These are phyloP conservation scores for Cladosporium sp. DNA, from an alignment of 2,329 filamentous ascomycete genomes.

Conservation along the genomic window DNA sequence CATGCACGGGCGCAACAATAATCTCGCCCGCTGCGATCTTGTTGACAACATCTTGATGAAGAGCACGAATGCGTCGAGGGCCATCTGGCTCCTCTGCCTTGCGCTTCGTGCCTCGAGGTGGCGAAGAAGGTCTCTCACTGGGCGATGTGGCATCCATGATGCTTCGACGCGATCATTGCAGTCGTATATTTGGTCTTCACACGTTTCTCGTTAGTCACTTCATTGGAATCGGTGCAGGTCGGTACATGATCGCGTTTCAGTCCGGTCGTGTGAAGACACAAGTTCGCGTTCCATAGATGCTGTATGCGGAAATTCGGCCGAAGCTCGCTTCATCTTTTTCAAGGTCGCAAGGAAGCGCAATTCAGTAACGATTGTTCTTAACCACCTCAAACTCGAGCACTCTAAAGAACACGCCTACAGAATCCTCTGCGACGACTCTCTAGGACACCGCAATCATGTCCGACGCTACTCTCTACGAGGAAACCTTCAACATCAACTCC, in stretches of 20 bases:
- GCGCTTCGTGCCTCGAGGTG: constrained; percentile 31
- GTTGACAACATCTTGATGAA: constrained; percentile 91
- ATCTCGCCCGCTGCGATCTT: constrained; percentile 98
- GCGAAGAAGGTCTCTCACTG: constrained; percentile 13
- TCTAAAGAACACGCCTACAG: background rate
- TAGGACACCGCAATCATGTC: constrained; percentile 53
- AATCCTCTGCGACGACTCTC: background rate
- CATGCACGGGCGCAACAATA: constrained; percentile 93
- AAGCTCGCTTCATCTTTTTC: background rate
- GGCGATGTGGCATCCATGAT: background rate
- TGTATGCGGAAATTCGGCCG: too few species aligned
- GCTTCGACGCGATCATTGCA: background rate
- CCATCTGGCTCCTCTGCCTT: constrained; percentile 31
- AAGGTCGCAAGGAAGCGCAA: background rate
- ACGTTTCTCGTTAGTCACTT: too few species aligned
- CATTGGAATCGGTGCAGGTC: too few species aligned
- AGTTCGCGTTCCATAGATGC: too few species aligned
- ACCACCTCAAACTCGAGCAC: background rate
- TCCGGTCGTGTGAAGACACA: too few species aligned
- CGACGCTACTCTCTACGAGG: constrained; percentile 91
- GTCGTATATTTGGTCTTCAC: too few species aligned
- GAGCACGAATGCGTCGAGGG: constrained; percentile 59
- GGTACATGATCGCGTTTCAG: too few species aligned
- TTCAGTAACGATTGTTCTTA: background rate
- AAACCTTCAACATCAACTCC: constrained; percentile 76